A percentile compares a stretch with the other conserved stretches of the same genome.
Conservation (phyloP, 2,329 filamentous ascomycete species). For the Parastagonospora avenae region DNA sequence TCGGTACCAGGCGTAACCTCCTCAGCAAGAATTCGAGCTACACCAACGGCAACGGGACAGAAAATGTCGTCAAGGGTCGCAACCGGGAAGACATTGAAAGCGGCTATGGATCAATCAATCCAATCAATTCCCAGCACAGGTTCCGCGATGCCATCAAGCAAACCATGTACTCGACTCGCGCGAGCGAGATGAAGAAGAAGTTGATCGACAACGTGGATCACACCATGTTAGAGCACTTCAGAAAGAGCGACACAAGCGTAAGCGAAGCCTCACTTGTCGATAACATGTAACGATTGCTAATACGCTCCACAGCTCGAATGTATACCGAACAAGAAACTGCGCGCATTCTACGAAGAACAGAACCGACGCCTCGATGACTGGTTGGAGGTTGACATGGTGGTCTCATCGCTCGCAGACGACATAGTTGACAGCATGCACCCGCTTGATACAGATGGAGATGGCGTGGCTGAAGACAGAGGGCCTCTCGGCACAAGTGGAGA, state of each 20-base stretch:
- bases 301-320: slow-evolving; percentile 49
- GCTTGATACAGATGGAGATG: slow-evolving; percentile 60
- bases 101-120: slow-evolving; percentile 29
- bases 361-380: slow-evolving; percentile 62
- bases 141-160: slow-evolving; percentile 57
- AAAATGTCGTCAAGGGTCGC: slow-evolving; percentile 17
- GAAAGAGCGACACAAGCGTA: slow-evolving; percentile 58
- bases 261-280: not conserved
- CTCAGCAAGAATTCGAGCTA: slow-evolving; percentile 12
- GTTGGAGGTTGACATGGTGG: slow-evolving; percentile 64
- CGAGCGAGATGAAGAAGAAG: slow-evolving; percentile 56
- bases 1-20: slow-evolving; percentile 25
- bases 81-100: slow-evolving; percentile 34
- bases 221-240: slow-evolving; percentile 54
- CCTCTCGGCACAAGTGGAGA: slow-evolving; percentile 56
- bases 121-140: slow-evolving; percentile 19
- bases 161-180: slow-evolving; percentile 52
- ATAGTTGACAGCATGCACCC: slow-evolving; percentile 66
- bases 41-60: slow-evolving; percentile 10
- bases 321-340: slow-evolving; percentile 59
- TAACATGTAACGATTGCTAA: not conserved
- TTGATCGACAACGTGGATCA: slow-evolving; percentile 55
- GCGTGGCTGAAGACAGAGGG: slow-evolving; percentile 59
- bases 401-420: slow-evolving; percentile 61
- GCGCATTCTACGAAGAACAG: slow-evolving; percentile 60